These are phyloP conservation scores for Leishmania tropica DNA, from an alignment of 208 protist species.

Conservation along the genomic window DNA sequence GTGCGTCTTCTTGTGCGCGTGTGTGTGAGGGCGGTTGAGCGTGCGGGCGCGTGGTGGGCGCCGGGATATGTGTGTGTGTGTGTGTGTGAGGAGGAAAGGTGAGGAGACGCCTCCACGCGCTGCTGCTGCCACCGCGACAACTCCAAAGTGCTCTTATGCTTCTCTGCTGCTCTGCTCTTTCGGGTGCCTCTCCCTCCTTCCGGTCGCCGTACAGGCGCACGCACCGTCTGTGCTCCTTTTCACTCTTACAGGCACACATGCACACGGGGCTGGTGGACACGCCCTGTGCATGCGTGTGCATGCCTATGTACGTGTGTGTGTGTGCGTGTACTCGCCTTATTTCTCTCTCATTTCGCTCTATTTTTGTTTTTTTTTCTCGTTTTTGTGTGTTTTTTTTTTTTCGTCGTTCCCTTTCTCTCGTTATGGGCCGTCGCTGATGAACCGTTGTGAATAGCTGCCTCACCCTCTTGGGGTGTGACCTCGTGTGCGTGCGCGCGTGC, in stretches of 20 bases:
- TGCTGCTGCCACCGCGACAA: conserved; percentile 7
- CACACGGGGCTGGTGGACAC: background rate
- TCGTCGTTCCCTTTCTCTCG: background rate
- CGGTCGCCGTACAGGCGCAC: background rate
- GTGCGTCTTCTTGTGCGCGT: background rate
- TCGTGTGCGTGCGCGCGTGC: background rate
- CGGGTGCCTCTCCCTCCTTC: background rate
- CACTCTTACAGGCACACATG: background rate
- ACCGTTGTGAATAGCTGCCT: background rate
- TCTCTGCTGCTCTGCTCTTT: background rate
- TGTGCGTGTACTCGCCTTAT: background rate
- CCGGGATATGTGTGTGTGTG: background rate
- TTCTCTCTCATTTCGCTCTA: background rate
- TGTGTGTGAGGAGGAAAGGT: background rate
- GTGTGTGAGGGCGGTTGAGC: conserved; percentile 4
- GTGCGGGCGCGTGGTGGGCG: background rate
- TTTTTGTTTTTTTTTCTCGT: background rate
- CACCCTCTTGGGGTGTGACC: background rate
- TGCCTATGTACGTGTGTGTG: background rate
- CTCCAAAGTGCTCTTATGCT: background rate
- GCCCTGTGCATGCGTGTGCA: too few species aligned
- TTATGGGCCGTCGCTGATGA: background rate
- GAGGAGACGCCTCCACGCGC: background rate
- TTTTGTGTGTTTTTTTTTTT: background rate
- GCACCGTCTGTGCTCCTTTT: background rate